Evolutionary conservation across 1,284 basidiomycete species (phyloP).

Genomic region (Papiliotrema nemorosa): DNA sequence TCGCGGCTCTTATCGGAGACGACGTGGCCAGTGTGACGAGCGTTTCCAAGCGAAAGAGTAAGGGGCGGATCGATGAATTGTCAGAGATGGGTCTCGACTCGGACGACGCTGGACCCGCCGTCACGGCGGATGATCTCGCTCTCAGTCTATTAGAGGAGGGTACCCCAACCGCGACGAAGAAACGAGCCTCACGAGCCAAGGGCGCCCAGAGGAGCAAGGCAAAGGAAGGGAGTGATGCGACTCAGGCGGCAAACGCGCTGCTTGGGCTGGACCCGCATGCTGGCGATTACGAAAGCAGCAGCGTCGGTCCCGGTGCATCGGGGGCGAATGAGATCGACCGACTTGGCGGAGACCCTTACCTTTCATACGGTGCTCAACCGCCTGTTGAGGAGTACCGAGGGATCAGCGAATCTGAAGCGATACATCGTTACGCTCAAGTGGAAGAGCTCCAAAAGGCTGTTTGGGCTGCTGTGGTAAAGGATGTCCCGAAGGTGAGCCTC

Average conservation of each 20-base stretch:
- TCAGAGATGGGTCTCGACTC: slow-evolving; percentile 16
- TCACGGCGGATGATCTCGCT: slow-evolving; percentile 4
- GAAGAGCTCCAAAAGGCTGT: slow-evolving; percentile 82
- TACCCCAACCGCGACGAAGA: slow-evolving; percentile 8
- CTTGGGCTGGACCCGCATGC: slow-evolving; percentile 3
- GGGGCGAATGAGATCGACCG: not conserved
- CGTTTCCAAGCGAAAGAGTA: slow-evolving; percentile 19
- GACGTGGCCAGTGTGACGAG: slow-evolving; percentile 5
- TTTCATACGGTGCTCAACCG: slow-evolving; percentile 9
- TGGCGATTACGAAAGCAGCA: not conserved
- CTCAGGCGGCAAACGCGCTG: slow-evolving; percentile 21
- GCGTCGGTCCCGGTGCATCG: not conserved
- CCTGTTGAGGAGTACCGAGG: slow-evolving; percentile 38
- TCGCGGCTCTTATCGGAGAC: slow-evolving; percentile 26
- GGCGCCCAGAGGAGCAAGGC: slow-evolving; percentile 38
- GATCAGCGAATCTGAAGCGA: slow-evolving; percentile 38
- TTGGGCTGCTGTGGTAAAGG: slow-evolving; percentile 80
- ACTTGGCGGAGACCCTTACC: too few species aligned
- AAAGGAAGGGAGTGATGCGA: slow-evolving; percentile 18
- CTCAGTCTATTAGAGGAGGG: not conserved
- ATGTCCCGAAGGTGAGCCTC: slow-evolving; percentile 68
- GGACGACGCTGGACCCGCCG: too few species aligned
- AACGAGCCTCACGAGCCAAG: slow-evolving; percentile 26
- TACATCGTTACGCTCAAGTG: slow-evolving; percentile 47
- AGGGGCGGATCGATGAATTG: slow-evolving; percentile 13